Evolutionary conservation across 2,329 filamentous ascomycete genomes (phyloP).

Genomic region (Stachybotrys elegans): DNA sequence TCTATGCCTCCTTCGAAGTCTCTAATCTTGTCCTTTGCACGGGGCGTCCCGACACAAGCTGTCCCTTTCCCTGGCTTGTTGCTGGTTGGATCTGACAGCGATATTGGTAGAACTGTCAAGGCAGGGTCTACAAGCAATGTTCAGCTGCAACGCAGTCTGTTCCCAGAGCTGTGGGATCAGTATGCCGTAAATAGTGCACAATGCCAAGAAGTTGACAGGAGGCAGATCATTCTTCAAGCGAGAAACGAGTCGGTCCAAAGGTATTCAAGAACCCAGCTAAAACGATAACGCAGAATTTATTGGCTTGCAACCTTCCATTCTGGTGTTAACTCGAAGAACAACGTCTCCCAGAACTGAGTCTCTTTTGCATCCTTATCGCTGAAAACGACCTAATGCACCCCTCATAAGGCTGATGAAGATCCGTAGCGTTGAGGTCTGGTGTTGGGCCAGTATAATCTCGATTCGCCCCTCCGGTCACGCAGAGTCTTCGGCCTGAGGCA

Average conservation of each 20-base stretch:
- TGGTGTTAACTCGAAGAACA: neutral
- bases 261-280: neutral
- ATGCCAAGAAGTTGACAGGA: no score
- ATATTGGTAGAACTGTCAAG: neutral
- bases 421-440: neutral
- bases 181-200: no score
- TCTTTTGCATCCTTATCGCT: neutral
- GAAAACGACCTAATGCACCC: neutral
- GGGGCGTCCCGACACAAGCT: neutral
- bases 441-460: neutral
- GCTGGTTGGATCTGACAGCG: neutral
- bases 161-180: no score
- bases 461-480: neutral
- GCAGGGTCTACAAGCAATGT: no score
- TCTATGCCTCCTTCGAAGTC: no score
- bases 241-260: neutral
- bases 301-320: neutral
- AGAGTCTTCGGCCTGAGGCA: neutral
- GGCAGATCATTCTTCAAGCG: no score
- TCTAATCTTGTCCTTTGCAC: neutral
- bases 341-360: neutral
- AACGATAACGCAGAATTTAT: neutral
- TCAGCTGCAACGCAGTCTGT: no score
- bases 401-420: neutral
- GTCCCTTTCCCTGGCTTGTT: neutral